Conservation (phyloP, 2,329 filamentous ascomycete species). For the Raffaelea albimanens region DNA sequence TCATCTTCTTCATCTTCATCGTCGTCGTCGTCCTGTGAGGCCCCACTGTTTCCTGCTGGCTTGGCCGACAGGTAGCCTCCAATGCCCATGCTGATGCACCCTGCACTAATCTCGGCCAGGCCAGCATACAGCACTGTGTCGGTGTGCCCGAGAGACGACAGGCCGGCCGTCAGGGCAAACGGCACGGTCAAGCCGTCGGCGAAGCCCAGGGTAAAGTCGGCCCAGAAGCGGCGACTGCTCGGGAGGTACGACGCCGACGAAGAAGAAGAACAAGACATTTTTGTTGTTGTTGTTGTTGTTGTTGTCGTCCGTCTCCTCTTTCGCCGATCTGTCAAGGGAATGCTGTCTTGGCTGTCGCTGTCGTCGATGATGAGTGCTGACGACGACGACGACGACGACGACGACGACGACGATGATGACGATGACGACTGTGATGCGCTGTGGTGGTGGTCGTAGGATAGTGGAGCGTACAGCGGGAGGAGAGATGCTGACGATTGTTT, state of each 20-base stretch:
- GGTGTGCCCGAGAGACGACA: conserved; percentile 50
- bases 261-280: neutral
- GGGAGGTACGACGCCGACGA: neutral
- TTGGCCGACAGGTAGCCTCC: conserved; percentile 57
- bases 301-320: neutral
- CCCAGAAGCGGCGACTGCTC: conserved; percentile 32
- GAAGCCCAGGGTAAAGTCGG: conserved; percentile 63
- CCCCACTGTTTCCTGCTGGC: conserved; percentile 4
- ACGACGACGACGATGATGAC: too few relatives aligned
- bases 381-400: too few relatives aligned
- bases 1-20: conserved; percentile 6
- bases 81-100: conserved; percentile 65
- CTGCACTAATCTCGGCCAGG: conserved; percentile 60
- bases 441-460: too few relatives aligned
- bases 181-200: conserved; percentile 68
- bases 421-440: too few relatives aligned
- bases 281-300: neutral
- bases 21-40: conserved; percentile 8
- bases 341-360: conserved; percentile 6
- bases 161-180: conserved; percentile 63
- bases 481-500: too few relatives aligned
- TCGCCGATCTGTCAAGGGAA: neutral
- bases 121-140: conserved; percentile 59
- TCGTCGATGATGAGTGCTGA: conserved; percentile 4
- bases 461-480: too few relatives aligned